Conservation (phyloP, 495 filamentous ascomycete genomes). For the Bathelium albidoporum region DNA sequence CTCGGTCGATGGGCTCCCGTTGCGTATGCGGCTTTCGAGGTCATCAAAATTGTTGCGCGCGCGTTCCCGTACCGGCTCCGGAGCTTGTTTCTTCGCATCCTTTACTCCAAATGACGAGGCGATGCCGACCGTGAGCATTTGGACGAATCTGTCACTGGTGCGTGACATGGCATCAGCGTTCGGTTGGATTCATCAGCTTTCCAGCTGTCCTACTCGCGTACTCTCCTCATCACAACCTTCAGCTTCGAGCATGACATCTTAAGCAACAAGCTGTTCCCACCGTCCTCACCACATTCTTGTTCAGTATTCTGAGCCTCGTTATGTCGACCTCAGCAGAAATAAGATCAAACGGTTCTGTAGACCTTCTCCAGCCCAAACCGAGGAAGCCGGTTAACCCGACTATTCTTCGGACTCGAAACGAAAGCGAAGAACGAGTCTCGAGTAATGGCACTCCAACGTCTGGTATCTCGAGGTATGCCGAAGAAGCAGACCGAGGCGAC, state of each 20-base stretch:
- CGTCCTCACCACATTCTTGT: background rate
- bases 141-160: background rate
- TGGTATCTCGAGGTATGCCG: background rate
- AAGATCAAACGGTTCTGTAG: background rate
- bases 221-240: background rate
- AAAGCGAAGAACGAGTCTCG: background rate
- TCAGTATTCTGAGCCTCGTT: background rate
- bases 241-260: background rate
- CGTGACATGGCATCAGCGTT: background rate
- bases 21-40: no score
- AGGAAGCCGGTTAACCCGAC: slow-evolving; percentile 4
- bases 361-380: slow-evolving; percentile 2
- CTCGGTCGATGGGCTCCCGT: no score
- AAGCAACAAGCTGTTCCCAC: background rate
- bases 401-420: background rate
- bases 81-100: background rate
- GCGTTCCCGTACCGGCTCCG: background rate
- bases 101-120: background rate
- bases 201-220: background rate
- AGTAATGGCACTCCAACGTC: slow-evolving; percentile 4
- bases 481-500: background rate
- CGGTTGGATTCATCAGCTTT: background rate
- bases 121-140: background rate
- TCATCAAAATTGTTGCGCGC: no score
- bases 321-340: slow-evolving; percentile 1